phyloP scores from a whole-genome alignment of 2,329 filamentous ascomycete genomes.

The Berkeleyomyces rouxiae region DNA sequence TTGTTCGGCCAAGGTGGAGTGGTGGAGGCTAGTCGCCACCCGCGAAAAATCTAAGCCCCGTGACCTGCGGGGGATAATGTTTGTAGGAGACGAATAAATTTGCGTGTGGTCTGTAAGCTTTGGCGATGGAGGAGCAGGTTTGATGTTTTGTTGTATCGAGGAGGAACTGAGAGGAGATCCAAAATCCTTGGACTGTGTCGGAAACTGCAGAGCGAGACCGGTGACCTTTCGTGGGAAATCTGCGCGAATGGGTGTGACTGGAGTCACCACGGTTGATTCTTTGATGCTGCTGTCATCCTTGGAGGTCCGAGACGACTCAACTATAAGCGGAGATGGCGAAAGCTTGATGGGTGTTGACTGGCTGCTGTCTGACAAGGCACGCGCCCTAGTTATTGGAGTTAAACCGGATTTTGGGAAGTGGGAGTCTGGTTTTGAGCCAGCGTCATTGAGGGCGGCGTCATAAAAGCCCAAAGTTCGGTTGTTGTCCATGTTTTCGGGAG shows the following conservation, averaged over 20 bases:
- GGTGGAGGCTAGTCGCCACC: constrained; percentile 84
- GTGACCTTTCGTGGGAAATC: constrained; percentile 39
- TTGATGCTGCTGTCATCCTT: constrained; percentile 50
- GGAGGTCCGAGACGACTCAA: constrained; percentile 36
- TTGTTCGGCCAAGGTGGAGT: constrained; percentile 80
- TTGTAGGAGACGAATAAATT: constrained; percentile 73
- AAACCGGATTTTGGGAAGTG: background rate
- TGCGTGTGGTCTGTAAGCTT: constrained; percentile 58
- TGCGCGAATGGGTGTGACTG: constrained; percentile 58
- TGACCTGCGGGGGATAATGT: constrained; percentile 74
- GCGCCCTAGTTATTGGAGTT: constrained; percentile 4
- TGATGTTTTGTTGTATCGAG: background rate
- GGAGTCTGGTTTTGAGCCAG: background rate
- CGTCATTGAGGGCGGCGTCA: background rate
- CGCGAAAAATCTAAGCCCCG: constrained; percentile 85
- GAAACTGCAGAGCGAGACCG: constrained; percentile 1
- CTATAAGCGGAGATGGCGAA: constrained; percentile 40
- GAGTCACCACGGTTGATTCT: constrained; percentile 23
- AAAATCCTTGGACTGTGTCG: constrained; percentile 1
- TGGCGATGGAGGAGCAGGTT: constrained; percentile 37
- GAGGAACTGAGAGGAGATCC: constrained; percentile 5
- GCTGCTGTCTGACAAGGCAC: constrained; percentile 11
- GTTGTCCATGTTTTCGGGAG: constrained; percentile 1
- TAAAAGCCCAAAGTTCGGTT: background rate
- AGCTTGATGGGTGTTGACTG: constrained; percentile 33